Evolutionary conservation across 768 basidiomycete species (phyloP), one percentile per base, ranked within the genome.

Genomic region (Lactifluus piperatus): DNA sequence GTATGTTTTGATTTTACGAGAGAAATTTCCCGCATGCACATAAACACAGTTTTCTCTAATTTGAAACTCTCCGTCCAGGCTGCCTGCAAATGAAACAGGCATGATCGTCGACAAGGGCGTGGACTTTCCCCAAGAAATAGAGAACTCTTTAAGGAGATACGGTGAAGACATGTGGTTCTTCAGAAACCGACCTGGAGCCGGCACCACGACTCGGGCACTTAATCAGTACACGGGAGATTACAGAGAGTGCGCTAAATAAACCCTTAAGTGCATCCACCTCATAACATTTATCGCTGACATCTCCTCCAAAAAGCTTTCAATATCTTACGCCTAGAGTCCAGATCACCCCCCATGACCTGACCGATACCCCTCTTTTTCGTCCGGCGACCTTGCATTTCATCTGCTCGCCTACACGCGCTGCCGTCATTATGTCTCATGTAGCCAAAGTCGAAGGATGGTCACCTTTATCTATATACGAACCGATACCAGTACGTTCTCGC

Each of bases 71-170:
- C 22, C 27, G 18, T 18, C 10, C 67, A 90, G 89, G 90, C 75
- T 93, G 22, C 76, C 84, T 0, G 69, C 88, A 0, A 66, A 76
- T 27, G 68, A 76, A 52, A 69, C 94, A 32, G 89, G 89, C 18
- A 92, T 93, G 90, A 79, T 95, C 54, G 73, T 97, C 45, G 92
- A 95, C 72, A 78, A 76, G 69, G 92, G 94, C 9, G 54, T 73
- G 51, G 91, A 94, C 69, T 94, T 92, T 67, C 85, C 88, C 24
- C 62, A 66, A 13, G 64, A 74, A 22, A 79, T 91, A 29, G 77
- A 85, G 67, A 64, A 73, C 18, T 73, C 73, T 51, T 76, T 93
- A 3, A 70, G 81, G 37, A 66, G 72, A 10, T 91, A 85, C 68
- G 92, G 92, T 1, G 46, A 71, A 32, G 81, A 84, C 48, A 86